Percentiles rank a stretch among this genome's conserved stretches.
phyloP scores from a whole-genome alignment of 768 basidiomycete genomes.

The Tricholoma hemisulphureum region DNA sequence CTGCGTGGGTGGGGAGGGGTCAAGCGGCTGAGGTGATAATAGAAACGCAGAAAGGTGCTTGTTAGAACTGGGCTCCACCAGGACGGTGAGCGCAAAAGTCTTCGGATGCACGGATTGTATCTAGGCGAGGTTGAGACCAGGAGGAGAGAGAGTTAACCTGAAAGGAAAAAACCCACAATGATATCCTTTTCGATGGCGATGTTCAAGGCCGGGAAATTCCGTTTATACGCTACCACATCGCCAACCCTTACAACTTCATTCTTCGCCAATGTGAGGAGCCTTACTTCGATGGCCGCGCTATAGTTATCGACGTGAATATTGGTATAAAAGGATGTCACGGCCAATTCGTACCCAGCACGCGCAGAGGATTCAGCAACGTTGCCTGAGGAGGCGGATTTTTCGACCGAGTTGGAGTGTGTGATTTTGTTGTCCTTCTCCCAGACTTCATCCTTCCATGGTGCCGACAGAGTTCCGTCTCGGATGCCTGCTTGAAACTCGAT shows the following conservation, averaged over 20 bases:
- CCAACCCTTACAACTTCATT: slow-evolving; percentile 45
- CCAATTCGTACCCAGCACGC: slow-evolving; percentile 33
- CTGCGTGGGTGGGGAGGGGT: slow-evolving; percentile 29
- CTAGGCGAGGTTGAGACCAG: slow-evolving; percentile 28
- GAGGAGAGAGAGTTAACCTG: background rate
- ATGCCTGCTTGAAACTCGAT: slow-evolving; percentile 44
- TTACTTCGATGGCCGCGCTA: slow-evolving; percentile 44
- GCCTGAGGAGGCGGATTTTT: slow-evolving; percentile 2
- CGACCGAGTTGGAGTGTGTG: slow-evolving; percentile 9
- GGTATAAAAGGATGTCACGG: background rate
- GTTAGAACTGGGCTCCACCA: slow-evolving; percentile 37
- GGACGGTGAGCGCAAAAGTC: slow-evolving; percentile 40
- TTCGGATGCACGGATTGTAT: slow-evolving; percentile 45
- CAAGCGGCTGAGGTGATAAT: slow-evolving; percentile 27
- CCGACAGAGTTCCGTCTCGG: slow-evolving; percentile 44
- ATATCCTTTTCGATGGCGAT: slow-evolving; percentile 54
- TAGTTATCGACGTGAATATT: background rate
- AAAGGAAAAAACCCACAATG: slow-evolving; percentile 37
- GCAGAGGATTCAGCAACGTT: slow-evolving; percentile 10
- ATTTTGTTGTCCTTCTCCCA: slow-evolving; percentile 48
- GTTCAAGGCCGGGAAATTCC: slow-evolving; percentile 41
- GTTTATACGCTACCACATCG: slow-evolving; percentile 54
- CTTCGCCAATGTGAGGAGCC: slow-evolving; percentile 44
- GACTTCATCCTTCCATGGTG: slow-evolving; percentile 62
- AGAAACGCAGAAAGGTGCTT: slow-evolving; percentile 38